These are phyloP conservation scores for Naematelia aurantialba DNA, from an alignment of 768 basidiomycete species.

Conservation along the genomic window DNA sequence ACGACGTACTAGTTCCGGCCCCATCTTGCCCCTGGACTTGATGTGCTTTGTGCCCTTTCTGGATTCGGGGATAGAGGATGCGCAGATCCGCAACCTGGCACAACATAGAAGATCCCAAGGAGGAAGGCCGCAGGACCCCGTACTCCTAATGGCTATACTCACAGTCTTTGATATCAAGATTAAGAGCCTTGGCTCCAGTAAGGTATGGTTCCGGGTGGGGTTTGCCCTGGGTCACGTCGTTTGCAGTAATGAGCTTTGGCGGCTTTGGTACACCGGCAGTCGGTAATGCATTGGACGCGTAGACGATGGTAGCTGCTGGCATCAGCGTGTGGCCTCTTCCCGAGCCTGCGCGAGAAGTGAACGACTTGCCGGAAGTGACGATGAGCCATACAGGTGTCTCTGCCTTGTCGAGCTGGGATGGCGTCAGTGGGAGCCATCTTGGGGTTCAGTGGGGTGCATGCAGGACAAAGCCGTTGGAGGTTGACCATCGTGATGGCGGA, in stretches of 20 bases:
- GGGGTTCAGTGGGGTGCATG: neutral
- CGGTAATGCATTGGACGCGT: slow-evolving; percentile 64
- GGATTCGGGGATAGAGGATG: too few species aligned
- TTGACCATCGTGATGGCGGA: neutral
- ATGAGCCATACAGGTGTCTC: slow-evolving; percentile 63
- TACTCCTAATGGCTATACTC: slow-evolving; percentile 40
- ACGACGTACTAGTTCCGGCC: too few species aligned
- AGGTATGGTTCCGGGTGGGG: slow-evolving; percentile 87
- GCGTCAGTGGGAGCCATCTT: too few species aligned
- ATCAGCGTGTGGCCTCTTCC: neutral
- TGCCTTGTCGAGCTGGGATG: slow-evolving; percentile 24
- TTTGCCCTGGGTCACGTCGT: slow-evolving; percentile 72
- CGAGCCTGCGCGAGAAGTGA: neutral
- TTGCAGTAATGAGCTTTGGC: slow-evolving; percentile 65
- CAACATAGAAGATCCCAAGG: too few species aligned
- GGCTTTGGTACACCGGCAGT: slow-evolving; percentile 64
- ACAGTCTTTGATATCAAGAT: slow-evolving; percentile 62
- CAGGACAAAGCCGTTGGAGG: too few species aligned
- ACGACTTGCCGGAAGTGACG: slow-evolving; percentile 68
- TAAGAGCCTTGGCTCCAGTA: slow-evolving; percentile 64
- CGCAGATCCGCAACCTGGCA: too few species aligned
- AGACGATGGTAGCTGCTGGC: slow-evolving; percentile 69
- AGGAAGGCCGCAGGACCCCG: too few species aligned
- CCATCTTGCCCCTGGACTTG: too few species aligned
- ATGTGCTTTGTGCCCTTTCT: too few species aligned